phyloP scores from a whole-genome alignment of 495 filamentous ascomycete genomes.

The Aspergillus wentii region DNA sequence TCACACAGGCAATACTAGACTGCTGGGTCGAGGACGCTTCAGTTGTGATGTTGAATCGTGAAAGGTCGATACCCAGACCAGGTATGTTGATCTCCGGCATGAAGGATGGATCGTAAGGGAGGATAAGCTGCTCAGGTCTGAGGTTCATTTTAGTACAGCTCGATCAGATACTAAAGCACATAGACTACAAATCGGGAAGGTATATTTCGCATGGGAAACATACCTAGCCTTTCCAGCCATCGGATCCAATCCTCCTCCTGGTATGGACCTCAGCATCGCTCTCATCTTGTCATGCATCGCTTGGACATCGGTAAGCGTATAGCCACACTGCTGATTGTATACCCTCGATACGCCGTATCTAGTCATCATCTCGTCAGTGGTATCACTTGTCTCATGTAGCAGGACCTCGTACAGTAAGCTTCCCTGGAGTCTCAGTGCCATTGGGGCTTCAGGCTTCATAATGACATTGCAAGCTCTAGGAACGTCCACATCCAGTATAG shows the following conservation, averaged over 20 bases:
- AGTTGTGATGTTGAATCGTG: constrained; percentile 10
- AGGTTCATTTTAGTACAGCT: constrained; percentile 6
- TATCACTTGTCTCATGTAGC: too few relatives aligned
- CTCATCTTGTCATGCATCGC: constrained; percentile 69
- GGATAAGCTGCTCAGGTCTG: constrained; percentile 74
- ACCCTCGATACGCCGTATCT: constrained; percentile 82
- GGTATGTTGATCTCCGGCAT: constrained; percentile 61
- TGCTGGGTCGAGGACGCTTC: constrained; percentile 12
- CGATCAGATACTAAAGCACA: neutral
- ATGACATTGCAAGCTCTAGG: constrained; percentile 84
- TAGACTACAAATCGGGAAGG: neutral
- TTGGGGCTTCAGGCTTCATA: constrained; percentile 74
- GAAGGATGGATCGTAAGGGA: constrained; percentile 85
- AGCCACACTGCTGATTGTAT: constrained; percentile 80
- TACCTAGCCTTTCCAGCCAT: constrained; percentile 71
- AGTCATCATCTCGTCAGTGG: neutral
- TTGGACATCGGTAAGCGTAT: constrained; percentile 77
- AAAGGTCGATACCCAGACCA: constrained; percentile 52
- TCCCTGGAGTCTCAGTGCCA: constrained; percentile 89
- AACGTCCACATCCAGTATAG: constrained; percentile 84
- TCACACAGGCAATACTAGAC: constrained; percentile 17
- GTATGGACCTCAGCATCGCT: constrained; percentile 52
- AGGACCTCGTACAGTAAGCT: constrained; percentile 74
- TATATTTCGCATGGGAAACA: too few relatives aligned
- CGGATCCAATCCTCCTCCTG: constrained; percentile 58